Conservation (phyloP, 495 filamentous ascomycete genomes). For the Penicillium cinerascens region DNA sequence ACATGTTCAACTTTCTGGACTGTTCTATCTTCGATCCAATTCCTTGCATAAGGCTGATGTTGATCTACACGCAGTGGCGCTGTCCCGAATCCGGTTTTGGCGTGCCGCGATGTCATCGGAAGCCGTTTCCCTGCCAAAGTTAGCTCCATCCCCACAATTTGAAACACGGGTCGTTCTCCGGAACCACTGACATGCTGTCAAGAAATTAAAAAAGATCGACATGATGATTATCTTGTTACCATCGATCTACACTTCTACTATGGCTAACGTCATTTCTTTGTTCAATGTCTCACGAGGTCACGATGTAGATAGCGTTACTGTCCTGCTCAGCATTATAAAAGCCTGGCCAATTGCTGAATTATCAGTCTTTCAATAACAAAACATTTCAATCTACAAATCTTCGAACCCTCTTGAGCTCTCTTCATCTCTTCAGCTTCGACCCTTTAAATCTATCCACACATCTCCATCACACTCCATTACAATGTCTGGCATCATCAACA, state of each 20-base stretch:
- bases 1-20: neutral
- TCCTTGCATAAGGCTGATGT: constrained; percentile 5
- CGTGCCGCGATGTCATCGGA: constrained; percentile 3
- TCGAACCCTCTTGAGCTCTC: neutral
- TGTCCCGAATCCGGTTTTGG: constrained; percentile 1
- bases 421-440: neutral
- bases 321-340: neutral
- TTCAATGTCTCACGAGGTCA: neutral
- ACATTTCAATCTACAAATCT: neutral
- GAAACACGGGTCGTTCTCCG: neutral
- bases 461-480: constrained; percentile 29
- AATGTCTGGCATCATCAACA: constrained; percentile 64
- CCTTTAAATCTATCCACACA: neutral
- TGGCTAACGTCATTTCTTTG: constrained; percentile 1
- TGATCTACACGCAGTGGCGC: constrained; percentile 4
- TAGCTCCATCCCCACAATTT: neutral
- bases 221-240: neutral
- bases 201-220: neutral
- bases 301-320: neutral
- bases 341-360: neutral
- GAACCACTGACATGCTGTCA: neutral
- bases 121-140: constrained; percentile 3
- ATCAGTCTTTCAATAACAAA: neutral
- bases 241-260: neutral
- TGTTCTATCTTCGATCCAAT: neutral